These are phyloP conservation scores for Aurantiochytrium sp. DNA, from an alignment of 108 stramenopile genomes.

Conservation along the genomic window DNA sequence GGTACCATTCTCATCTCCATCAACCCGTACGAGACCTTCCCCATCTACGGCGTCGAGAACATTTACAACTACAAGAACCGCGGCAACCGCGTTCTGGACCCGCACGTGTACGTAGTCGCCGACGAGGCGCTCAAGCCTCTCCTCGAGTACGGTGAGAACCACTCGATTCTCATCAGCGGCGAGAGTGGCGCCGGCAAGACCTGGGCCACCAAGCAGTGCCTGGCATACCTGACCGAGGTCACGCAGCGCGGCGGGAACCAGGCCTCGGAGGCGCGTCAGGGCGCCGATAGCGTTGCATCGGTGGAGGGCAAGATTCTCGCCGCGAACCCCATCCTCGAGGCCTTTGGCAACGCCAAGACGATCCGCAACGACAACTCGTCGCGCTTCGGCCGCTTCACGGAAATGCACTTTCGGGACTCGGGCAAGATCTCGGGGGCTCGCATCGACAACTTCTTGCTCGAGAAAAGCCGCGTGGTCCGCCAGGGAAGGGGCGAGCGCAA, in stretches of 20 bases:
- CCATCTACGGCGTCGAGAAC: conserved; percentile 67
- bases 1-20: conserved; percentile 87
- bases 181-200: conserved; percentile 75
- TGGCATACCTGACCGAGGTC: conserved; percentile 78
- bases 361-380: conserved; percentile 35
- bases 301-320: conserved; percentile 44
- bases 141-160: conserved; percentile 55
- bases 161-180: conserved; percentile 61
- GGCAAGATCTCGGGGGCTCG: conserved; percentile 40
- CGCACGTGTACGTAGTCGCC: conserved; percentile 78
- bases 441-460: conserved; percentile 51
- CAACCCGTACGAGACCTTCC: conserved; percentile 88
- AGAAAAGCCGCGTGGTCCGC: conserved; percentile 54
- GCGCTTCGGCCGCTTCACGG: not conserved
- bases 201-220: conserved; percentile 88
- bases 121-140: conserved; percentile 70
- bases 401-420: not conserved
- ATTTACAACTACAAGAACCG: conserved; percentile 74
- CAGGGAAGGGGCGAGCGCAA: conserved; percentile 52
- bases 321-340: conserved; percentile 46
- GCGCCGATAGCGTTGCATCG: not conserved
- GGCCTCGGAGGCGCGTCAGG: not conserved
- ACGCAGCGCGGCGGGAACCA: not conserved
- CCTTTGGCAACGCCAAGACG: conserved; percentile 45
- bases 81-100: conserved; percentile 46